Evolutionary conservation across 2,329 filamentous ascomycete species (phyloP), one percentile per base, ranked within the genome.

Genomic region (Capronia epimyces): DNA sequence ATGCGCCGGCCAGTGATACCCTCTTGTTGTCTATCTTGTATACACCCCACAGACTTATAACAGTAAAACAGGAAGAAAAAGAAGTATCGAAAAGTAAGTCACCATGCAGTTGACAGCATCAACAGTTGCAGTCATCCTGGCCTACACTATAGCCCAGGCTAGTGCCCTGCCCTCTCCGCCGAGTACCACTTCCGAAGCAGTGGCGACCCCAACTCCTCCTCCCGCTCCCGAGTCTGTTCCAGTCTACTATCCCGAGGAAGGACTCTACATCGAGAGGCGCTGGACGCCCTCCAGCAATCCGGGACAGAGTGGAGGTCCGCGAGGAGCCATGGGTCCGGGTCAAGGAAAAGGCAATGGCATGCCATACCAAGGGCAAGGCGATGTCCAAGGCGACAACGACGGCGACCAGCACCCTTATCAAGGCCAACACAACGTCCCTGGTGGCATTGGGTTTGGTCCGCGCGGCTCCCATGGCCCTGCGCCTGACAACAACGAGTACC

Each of bases 81-180:
- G 16, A 8, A 18, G 15, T 7, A 18, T 18, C 9, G 25, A 20
- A 25, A 22, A 24, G 3, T 12, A 8, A 42, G 20, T 25, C 21
- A 25, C 13, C n/a, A 43, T 43, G 22, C 22, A 31, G 22, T 43
- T 31, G 20, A 43, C 49, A 27, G 22, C 42, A 27, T 41, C 49
- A 21, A 52, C 47, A 27, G 49, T 32, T 40, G 55, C 55, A n/a
- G 34, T 46, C 24, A 45, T 57, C 37, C 45, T 57, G 45, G 55
- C 51, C 42, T 50, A 50, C 41, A 42, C 45, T 12, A 42, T 51
- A 41, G 51, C 48, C 16, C 34, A 41, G 29, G 51, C 27, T 8
- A 46, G 51, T 45, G 55, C 55, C 24, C 24, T 57, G 6, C 54
- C 54, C 6, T 50, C 54, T 18, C 47, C 46, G 41, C 34, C 18